Evolutionary conservation across 140 eudicot genomes (phyloP).

Genomic region (Stevia rebaudiana): DNA sequence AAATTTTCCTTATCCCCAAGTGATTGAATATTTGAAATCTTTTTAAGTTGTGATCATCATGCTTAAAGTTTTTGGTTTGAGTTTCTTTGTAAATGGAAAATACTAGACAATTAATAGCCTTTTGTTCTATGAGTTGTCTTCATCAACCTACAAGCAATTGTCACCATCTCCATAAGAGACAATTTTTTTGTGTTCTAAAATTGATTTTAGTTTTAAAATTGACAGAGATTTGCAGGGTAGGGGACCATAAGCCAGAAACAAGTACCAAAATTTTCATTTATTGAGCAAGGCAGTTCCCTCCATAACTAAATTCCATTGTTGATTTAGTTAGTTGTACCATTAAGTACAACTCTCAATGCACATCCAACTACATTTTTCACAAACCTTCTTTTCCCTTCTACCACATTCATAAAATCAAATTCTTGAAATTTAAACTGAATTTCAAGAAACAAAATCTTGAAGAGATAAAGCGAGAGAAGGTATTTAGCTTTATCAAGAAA

Average conservation of each 20-base stretch:
- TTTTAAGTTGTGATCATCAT: neutral
- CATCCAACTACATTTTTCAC: constrained; percentile 8
- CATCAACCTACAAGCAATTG: constrained; percentile 53
- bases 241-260: constrained; percentile 52
- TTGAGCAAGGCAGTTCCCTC: constrained; percentile 33
- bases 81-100: constrained; percentile 14
- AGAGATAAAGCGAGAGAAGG: constrained; percentile 11
- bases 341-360: constrained; percentile 28
- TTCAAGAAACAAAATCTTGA: constrained; percentile 18
- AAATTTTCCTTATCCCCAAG: neutral
- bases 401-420: constrained; percentile 8
- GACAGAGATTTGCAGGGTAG: constrained; percentile 49
- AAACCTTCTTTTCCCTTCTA: neutral
- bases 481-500: constrained; percentile 29
- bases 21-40: no score
- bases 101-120: constrained; percentile 40
- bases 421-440: constrained; percentile 19
- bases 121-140: constrained; percentile 47
- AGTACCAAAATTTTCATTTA: constrained; percentile 43
- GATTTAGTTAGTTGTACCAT: constrained; percentile 4
- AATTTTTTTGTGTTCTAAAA: constrained; percentile 33
- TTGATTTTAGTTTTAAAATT: constrained; percentile 24
- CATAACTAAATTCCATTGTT: constrained; percentile 23
- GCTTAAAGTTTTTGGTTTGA: constrained; percentile 6
- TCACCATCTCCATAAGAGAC: constrained; percentile 51